Evolutionary conservation across 371 early-diverging fungal genomes (phyloP).

Genomic region (Zychaea mexicana): DNA sequence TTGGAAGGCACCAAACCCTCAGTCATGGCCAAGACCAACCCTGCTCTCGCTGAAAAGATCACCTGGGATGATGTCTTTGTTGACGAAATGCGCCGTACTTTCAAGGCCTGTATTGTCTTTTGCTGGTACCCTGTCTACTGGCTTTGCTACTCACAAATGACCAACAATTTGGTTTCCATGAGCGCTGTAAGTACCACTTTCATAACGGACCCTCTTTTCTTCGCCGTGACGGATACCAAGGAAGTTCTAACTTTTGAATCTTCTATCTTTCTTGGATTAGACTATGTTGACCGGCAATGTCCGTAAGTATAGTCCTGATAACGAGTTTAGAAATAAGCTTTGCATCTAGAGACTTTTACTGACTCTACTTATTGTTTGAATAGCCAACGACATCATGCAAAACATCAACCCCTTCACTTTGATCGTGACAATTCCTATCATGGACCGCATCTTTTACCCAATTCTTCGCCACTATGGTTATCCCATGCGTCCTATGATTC

Average conservation of each 20-base stretch:
- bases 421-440: conserved; percentile 65
- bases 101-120: conserved; percentile 72
- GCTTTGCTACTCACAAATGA: conserved; percentile 74
- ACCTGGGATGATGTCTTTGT: conserved; percentile 74
- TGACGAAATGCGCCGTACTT: conserved; percentile 59
- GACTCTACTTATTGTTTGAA: not conserved
- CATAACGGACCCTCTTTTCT: too few relatives aligned
- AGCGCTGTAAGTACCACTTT: conserved; percentile 42
- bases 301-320: conserved; percentile 31
- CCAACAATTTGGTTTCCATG: conserved; percentile 72
- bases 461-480: conserved; percentile 63
- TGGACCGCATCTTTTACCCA: conserved; percentile 73
- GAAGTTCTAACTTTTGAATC: not conserved
- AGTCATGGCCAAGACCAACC: conserved; percentile 16
- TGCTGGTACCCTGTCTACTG: conserved; percentile 73
- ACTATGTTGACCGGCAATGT: conserved; percentile 64
- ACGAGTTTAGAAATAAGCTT: too few relatives aligned
- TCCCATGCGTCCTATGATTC: conserved; percentile 66
- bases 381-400: conserved; percentile 57
- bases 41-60: conserved; percentile 22
- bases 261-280: conserved; percentile 2
- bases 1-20: conserved; percentile 43
- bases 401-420: conserved; percentile 70
- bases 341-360: too few relatives aligned
- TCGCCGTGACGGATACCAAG: not conserved